These are phyloP conservation scores for Phytophthora pseudosyringae DNA, from an alignment of 352 stramenopile genomes.

Conservation along the genomic window DNA sequence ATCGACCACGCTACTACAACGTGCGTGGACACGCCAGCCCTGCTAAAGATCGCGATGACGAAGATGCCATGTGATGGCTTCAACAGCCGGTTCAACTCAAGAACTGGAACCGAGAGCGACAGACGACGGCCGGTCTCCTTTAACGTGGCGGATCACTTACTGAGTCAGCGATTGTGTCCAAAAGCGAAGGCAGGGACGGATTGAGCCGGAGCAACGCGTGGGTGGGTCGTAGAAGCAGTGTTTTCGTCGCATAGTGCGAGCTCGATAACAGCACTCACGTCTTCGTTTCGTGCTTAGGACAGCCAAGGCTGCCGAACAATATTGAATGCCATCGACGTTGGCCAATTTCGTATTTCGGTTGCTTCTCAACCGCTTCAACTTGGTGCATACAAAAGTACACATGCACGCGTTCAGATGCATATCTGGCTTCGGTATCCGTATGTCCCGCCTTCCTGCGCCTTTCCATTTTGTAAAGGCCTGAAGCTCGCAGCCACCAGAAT, in stretches of 20 bases:
- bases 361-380: constrained; percentile 1
- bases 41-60: constrained; percentile 33
- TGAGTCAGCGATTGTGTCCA: background rate
- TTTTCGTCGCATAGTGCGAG: background rate
- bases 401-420: constrained; percentile 1
- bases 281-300: background rate
- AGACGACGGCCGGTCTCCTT: constrained; percentile 21
- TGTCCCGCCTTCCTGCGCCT: constrained; percentile 4
- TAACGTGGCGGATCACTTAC: constrained; percentile 6
- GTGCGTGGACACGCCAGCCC: background rate
- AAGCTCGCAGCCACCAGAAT: constrained; percentile 12
- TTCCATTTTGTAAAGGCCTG: constrained; percentile 26
- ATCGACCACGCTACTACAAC: no score
- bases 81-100: constrained; percentile 30
- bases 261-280: background rate
- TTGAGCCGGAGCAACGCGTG: constrained; percentile 13
- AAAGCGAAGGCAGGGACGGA: constrained; percentile 2
- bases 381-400: constrained; percentile 3
- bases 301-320: background rate
- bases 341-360: constrained; percentile 5
- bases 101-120: constrained; percentile 8
- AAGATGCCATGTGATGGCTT: constrained; percentile 26
- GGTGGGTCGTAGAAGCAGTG: constrained; percentile 18
- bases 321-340: background rate
- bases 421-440: background rate